Evolutionary conservation across 2,329 filamentous ascomycete species (phyloP).

Genomic region (Cercospora citrullina): DNA sequence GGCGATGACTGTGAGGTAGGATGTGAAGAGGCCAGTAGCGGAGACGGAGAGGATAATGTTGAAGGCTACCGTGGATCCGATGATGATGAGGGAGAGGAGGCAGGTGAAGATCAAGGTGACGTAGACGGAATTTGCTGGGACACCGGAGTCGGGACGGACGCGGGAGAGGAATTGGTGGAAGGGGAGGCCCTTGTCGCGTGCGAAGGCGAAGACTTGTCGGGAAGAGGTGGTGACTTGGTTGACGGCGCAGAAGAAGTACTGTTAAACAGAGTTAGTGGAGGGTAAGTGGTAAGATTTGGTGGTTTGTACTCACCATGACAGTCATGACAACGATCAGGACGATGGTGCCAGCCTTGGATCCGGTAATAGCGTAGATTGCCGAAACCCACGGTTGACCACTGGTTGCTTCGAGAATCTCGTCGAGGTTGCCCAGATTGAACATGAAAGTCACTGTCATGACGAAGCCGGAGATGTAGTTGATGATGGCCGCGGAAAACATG

Average conservation of each 20-base stretch:
- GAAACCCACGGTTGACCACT: conserved; percentile 33
- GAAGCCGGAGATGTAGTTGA: conserved; percentile 37
- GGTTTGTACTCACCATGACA: conserved; percentile 22
- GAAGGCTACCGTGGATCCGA: conserved; percentile 45
- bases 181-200: conserved; percentile 34
- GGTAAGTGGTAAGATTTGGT: neutral
- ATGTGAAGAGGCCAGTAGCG: conserved; percentile 28
- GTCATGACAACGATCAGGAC: conserved; percentile 31
- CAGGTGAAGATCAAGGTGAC: conserved; percentile 32
- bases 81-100: conserved; percentile 40
- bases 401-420: conserved; percentile 22
- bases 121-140: conserved; percentile 35
- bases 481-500: conserved; percentile 35
- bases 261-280: neutral
- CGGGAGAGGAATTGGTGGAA: conserved; percentile 32
- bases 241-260: conserved; percentile 33
- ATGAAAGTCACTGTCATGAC: conserved; percentile 35
- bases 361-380: conserved; percentile 31
- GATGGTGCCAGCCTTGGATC: conserved; percentile 31
- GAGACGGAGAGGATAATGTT: conserved; percentile 46
- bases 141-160: conserved; percentile 31
- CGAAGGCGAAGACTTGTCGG: conserved; percentile 35
- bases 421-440: conserved; percentile 33
- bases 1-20: conserved; percentile 29
- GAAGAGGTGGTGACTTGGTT: conserved; percentile 36